Evolutionary conservation across 306 rosid genomes (phyloP).

Genomic region (Arachis hypogaea): DNA sequence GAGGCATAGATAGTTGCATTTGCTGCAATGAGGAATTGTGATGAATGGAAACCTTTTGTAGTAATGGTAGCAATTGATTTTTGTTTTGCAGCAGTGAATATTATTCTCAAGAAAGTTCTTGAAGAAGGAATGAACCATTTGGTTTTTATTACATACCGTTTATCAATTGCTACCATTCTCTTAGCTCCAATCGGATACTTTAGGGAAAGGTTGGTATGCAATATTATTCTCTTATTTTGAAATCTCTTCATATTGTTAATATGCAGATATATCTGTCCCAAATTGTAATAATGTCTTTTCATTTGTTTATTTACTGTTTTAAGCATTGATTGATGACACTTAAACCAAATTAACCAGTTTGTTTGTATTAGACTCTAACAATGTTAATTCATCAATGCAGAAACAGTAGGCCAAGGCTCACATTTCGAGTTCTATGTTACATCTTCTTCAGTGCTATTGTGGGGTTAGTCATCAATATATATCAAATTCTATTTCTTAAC

Average conservation of each 20-base stretch:
- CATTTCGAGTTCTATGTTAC: slow-evolving; percentile 65
- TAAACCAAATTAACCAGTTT: slow-evolving; percentile 2
- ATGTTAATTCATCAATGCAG: slow-evolving; percentile 53
- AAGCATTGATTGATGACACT: not conserved
- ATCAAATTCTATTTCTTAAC: slow-evolving; percentile 8
- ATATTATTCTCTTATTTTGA: not conserved
- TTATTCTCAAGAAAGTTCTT: slow-evolving; percentile 84
- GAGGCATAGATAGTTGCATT: not conserved
- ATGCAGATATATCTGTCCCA: not conserved
- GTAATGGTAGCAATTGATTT: slow-evolving; percentile 76
- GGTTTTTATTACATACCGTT: slow-evolving; percentile 83
- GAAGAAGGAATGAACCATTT: slow-evolving; percentile 83
- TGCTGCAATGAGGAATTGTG: slow-evolving; percentile 44
- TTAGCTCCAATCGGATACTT: slow-evolving; percentile 77
- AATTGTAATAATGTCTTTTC: not conserved
- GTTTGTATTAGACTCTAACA: slow-evolving; percentile 13
- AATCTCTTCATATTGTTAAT: slow-evolving; percentile 11
- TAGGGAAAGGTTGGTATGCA: slow-evolving; percentile 64
- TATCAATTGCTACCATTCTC: slow-evolving; percentile 70
- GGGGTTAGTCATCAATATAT: slow-evolving; percentile 61
- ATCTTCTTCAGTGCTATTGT: slow-evolving; percentile 86
- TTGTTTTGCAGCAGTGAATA: slow-evolving; percentile 68
- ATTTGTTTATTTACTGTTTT: not conserved
- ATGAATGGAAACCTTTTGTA: slow-evolving; percentile 80
- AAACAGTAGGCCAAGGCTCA: slow-evolving; percentile 61